These are phyloP conservation scores for Elsinoe perseae DNA, from an alignment of 2,329 filamentous ascomycete genomes.

Conservation along the genomic window DNA sequence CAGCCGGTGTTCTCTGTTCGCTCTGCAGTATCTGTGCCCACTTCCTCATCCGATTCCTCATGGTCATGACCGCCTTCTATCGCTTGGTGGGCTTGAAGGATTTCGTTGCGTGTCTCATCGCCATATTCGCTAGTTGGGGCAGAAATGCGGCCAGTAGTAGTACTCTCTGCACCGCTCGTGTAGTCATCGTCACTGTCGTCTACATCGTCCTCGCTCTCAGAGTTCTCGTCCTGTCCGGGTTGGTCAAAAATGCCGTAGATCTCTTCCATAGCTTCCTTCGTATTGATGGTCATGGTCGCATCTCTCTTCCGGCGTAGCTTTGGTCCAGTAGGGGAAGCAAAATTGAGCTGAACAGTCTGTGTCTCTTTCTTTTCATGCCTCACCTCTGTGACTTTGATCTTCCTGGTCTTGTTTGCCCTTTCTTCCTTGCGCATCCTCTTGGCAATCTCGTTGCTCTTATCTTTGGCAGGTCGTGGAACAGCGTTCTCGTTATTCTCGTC, in stretches of 20 bases:
- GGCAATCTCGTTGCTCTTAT: conserved; percentile 35
- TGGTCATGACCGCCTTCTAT: conserved; percentile 29
- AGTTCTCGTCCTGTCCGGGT: conserved; percentile 52
- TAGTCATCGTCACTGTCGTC: conserved; percentile 65
- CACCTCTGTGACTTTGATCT: conserved; percentile 67
- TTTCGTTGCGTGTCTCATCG: conserved; percentile 51
- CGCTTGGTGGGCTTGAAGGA: conserved; percentile 32
- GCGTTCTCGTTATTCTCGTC: conserved; percentile 44
- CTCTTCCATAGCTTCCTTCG: conserved; percentile 88
- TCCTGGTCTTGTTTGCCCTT: conserved; percentile 43
- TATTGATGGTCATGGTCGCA: conserved; percentile 98
- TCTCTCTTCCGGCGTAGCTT: conserved; percentile 79
- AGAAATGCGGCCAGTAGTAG: conserved; percentile 61
- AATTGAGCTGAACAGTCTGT: conserved; percentile 88
- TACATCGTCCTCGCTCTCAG: conserved; percentile 58
- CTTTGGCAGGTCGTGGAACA: conserved; percentile 29
- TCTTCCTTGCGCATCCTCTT: conserved; percentile 43
- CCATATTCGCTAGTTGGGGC: conserved; percentile 56
- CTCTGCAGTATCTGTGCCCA: conserved; percentile 30
- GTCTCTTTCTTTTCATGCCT: conserved; percentile 70
- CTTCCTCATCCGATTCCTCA: conserved; percentile 28
- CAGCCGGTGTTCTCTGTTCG: conserved; percentile 60
- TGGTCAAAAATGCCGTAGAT: conserved; percentile 97
- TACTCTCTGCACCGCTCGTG: conserved; percentile 76
- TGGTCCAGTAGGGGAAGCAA: conserved; percentile 78